Evolutionary conservation across 768 basidiomycete species (phyloP), one percentile per base, ranked within the genome.

Genomic region (Podaxis rugospora): DNA sequence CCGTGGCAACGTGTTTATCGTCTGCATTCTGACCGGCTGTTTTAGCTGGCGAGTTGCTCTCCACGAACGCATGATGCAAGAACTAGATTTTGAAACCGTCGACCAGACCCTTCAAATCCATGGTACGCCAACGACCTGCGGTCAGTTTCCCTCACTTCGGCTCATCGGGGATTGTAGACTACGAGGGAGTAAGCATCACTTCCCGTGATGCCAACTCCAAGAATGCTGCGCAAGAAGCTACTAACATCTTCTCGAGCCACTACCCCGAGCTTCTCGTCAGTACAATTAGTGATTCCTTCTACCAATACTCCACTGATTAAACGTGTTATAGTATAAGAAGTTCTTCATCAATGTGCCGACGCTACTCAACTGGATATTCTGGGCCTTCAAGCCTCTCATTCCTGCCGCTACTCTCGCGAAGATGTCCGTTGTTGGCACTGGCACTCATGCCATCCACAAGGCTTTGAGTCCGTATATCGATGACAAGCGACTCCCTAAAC

Each of bases 331-430:
- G 88, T 80, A 83, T 66, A 81, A 80, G 69, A 93, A 93, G 70
- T 90, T 87, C 75, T 93, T 93, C 68, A 78, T 93, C 67, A 91
- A 90, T 66, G 90, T 93, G 11, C 92, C 92, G 0, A 81, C 83
- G 1, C 67, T 90, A 60, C 78, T 92, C 65, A 82, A 85, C 42
- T 93, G 91, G 90, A 80, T 93, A 62, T 93, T 91, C 75, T 93
- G 91, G 91, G 64, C 79, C 14, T 92, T 93, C 79, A 93, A 88
- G 69, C 81, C 90, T 0, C 69, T 93, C 63, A 70, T 93, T 13
- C 82, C 91, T 1, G 71, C 88, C 5, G 82, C 81, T 28, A 93
- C 92, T n/a, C 69, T 90, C 36, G 86, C 87, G 6, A 93, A 93
- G 78, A 90, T 93, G 88, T 75, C 78, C 36, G 87, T 93, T 39